phyloP scores from a whole-genome alignment of 2,329 filamentous ascomycete species.

The Stylonectria norvegica region DNA sequence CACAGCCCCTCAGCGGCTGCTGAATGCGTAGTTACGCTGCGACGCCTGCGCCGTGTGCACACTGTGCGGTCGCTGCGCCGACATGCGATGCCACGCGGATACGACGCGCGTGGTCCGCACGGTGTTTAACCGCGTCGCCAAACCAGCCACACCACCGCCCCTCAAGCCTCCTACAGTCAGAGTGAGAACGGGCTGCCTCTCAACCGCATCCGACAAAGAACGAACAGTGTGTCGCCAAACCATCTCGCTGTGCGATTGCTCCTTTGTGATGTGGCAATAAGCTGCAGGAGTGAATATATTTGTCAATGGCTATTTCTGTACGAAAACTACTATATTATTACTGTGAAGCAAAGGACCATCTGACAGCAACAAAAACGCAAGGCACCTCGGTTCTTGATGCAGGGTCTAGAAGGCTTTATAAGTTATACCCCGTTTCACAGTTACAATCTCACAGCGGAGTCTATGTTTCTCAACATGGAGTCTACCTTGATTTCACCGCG shows the following conservation, averaged over 20 bases:
- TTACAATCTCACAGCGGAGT: too few relatives aligned
- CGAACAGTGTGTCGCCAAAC: too few relatives aligned
- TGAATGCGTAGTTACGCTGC: conserved; percentile 6
- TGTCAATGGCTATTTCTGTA: neutral
- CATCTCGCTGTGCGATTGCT: neutral
- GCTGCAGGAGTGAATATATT: neutral
- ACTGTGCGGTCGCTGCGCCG: conserved; percentile 1
- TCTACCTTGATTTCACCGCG: too few relatives aligned
- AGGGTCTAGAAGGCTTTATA: too few relatives aligned
- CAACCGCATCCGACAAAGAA: neutral
- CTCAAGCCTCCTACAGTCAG: neutral
- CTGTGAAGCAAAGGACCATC: too few relatives aligned
- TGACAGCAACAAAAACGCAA: too few relatives aligned
- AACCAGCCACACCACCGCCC: conserved; percentile 10
- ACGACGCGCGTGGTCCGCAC: neutral
- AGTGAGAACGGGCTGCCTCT: conserved; percentile 7
- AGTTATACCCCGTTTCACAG: too few relatives aligned
- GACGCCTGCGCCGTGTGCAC: conserved; percentile 4
- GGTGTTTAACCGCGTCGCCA: neutral
- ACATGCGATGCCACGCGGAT: neutral
- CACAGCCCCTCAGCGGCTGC: conserved; percentile 11
- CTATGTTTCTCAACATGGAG: too few relatives aligned
- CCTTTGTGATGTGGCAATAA: too few relatives aligned
- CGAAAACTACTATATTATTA: too few relatives aligned
- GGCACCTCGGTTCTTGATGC: too few relatives aligned